phyloP scores from a whole-genome alignment of 1,284 basidiomycete genomes.

The Pyrrhoderma lamaoense region DNA sequence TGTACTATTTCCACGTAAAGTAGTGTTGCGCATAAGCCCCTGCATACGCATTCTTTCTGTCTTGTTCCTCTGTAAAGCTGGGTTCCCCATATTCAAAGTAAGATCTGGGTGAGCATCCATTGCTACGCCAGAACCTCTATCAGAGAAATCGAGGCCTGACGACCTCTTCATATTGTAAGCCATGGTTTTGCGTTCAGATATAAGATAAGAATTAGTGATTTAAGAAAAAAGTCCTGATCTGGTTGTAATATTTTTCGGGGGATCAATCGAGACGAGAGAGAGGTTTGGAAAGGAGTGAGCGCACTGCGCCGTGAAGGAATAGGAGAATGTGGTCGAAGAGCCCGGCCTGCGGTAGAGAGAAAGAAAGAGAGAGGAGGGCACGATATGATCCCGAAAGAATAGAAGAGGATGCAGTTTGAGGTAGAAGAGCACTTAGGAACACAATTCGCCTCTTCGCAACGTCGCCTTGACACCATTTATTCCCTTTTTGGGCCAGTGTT shows the following conservation, averaged over 20 bases:
- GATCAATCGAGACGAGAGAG: neutral
- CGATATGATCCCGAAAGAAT: too few species aligned
- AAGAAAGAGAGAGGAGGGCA: neutral
- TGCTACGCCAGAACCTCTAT: conserved; percentile 37
- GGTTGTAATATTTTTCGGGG: too few species aligned
- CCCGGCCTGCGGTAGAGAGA: conserved; percentile 8
- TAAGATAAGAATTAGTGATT: too few species aligned
- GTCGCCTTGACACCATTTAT: conserved; percentile 1
- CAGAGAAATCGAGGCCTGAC: conserved; percentile 67
- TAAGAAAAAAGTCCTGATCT: too few species aligned
- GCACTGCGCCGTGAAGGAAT: conserved; percentile 6
- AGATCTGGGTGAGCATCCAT: conserved; percentile 51
- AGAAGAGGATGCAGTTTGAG: neutral
- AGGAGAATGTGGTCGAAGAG: neutral
- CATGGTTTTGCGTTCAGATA: neutral
- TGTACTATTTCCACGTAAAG: conserved; percentile 28
- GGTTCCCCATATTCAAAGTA: conserved; percentile 26
- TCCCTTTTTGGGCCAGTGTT: too few species aligned
- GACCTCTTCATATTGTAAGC: conserved; percentile 34
- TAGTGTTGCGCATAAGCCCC: conserved; percentile 60
- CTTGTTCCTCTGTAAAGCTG: conserved; percentile 67
- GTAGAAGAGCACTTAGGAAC: conserved; percentile 5
- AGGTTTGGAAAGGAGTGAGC: conserved; percentile 9
- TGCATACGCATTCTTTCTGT: conserved; percentile 71
- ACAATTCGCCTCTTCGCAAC: neutral